phyloP scores from a whole-genome alignment of 176 grass and related monocot genomes.

The bread wheat (Triticum aestivum) region IWGSC_CS_RefSeq_v2.1 NC_057799.1:379201088-379201587 shows the following conservation, averaged over 20 bases:
- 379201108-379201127: constrained; percentile 3
- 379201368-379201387: not conserved
- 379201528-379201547: not conserved
- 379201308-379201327: constrained; percentile 2
- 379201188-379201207: not conserved
- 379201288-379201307: constrained; percentile 34
- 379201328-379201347: constrained; percentile 11
- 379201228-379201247: constrained; percentile 11
- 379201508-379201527: not conserved
- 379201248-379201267: constrained; percentile 16
- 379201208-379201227: constrained; percentile 1
- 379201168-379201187: not conserved
- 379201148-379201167: not conserved
- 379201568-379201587: not conserved
- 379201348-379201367: not conserved
- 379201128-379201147: not conserved
- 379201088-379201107: not conserved
- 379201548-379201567: not conserved
- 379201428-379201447: not conserved
- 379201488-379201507: not conserved
- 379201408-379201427: constrained; percentile 26
- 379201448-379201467: not conserved
- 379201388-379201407: not conserved
- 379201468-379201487: not conserved
- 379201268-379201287: constrained; percentile 30